Evolutionary conservation across 23 red algal genomes (phyloP), one percentile per base, ranked within the genome.

Genomic region (Gracilariopsis chorda): DNA sequence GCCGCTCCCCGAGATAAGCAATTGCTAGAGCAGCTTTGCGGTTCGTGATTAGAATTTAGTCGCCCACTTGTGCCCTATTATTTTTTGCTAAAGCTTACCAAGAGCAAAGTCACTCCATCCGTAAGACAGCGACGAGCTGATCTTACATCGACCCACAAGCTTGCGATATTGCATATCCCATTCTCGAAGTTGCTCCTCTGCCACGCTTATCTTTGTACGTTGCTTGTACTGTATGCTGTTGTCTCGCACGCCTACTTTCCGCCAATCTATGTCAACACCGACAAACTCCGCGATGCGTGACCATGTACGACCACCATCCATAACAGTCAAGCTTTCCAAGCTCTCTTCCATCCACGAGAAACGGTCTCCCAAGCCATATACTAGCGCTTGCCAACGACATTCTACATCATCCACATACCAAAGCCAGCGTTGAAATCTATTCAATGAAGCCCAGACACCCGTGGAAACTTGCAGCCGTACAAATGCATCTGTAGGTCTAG

Each of bases 341-440:
- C 51, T 76, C 14, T 77, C 51, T 51, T 93, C 90, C 60, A 85
- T 74, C 61, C 61, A 82, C 14, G 63, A 57, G 61, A 77, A 77
- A 20, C 60, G 51, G 27, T 83, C 42, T 32, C 46, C 64, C 19
- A 43, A 42, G 19, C 58, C 51, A 21, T 51, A 49, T 13, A 33
- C 21, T 63, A 93, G 42, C 12, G 74, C 63, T 42, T 93, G 90
- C 90, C 90, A 93, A 9, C 90, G 57, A n/a, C 90, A 93, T 30
- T 93, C 91, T 28, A 87, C 48, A 62, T 94, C 91, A 41, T 94
- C 91, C 32, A 94, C 91, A 61, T 94, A 94, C 91, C 91, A 94
- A 48, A 94, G 71, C 81, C 83, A 94, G n/a, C 82, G 57, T 43
- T 94, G 91, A 33, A 94, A 94, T 8, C 91, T 80, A 52, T 94